Evolutionary conservation across 23 red algal species (phyloP).

Genomic region (Chondrus crispus): DNA sequence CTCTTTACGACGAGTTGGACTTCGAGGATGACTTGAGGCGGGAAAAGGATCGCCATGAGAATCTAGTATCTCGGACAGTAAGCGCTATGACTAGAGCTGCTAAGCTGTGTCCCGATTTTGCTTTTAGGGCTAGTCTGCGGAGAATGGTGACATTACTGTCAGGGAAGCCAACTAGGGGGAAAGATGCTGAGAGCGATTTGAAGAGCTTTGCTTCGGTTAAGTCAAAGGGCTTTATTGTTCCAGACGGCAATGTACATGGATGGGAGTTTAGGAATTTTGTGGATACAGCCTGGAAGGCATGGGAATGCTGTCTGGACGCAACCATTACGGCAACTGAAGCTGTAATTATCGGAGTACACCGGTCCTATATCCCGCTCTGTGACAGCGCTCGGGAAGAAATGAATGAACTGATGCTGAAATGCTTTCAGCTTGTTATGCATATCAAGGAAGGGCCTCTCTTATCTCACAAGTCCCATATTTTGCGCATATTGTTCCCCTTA

Average conservation of each 20-base stretch:
- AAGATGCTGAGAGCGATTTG: neutral
- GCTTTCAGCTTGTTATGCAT: neutral
- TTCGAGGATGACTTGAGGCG: neutral
- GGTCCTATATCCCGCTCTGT: neutral
- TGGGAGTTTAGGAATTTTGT: conserved; percentile 20
- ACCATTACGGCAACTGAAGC: neutral
- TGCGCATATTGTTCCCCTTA: conserved; percentile 26
- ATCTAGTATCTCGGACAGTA: neutral
- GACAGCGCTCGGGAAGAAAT: neutral
- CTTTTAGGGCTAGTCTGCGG: neutral
- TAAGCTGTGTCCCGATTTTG: neutral
- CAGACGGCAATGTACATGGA: conserved; percentile 7
- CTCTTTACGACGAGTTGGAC: neutral
- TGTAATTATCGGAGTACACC: neutral
- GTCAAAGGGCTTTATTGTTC: no score
- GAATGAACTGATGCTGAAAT: neutral
- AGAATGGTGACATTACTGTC: neutral
- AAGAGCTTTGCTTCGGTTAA: no score
- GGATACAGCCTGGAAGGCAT: neutral
- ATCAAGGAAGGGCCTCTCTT: neutral
- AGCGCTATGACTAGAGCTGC: neutral
- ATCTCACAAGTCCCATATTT: conserved; percentile 1
- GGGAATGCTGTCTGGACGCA: neutral
- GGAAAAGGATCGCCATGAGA: neutral
- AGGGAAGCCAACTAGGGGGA: neutral